phyloP scores from a whole-genome alignment of 139 green algal genomes.

The Picochlorum costavermella region DNA sequence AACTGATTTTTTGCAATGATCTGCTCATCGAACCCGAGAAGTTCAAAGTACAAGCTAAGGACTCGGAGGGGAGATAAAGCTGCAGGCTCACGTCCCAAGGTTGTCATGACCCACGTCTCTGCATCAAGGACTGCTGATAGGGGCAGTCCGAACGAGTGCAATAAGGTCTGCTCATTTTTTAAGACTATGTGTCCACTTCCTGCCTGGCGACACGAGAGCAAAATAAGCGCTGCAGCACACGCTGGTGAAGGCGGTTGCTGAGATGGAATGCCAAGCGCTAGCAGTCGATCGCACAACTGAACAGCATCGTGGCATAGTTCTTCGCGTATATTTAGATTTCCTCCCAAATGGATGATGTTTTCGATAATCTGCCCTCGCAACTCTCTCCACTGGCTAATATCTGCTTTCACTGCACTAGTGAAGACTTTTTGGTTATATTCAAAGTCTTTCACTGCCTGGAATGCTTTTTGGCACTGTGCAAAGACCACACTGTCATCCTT shows the following conservation, averaged over 20 bases:
- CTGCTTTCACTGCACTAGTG: not conserved
- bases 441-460: conserved; percentile 57
- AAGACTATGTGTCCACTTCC: conserved; percentile 12
- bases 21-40: conserved; percentile 40
- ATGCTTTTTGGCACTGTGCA: conserved; percentile 34
- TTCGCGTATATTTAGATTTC: conserved; percentile 16
- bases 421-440: conserved; percentile 44
- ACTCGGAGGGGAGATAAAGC: conserved; percentile 60
- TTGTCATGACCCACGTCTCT: conserved; percentile 30
- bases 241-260: conserved; percentile 5
- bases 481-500: conserved; percentile 21
- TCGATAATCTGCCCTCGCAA: conserved; percentile 10
- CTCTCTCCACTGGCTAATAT: not conserved
- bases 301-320: conserved; percentile 31
- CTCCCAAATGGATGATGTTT: conserved; percentile 15
- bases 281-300: conserved; percentile 27
- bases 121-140: conserved; percentile 28
- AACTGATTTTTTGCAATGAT: conserved; percentile 11
- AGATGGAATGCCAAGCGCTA: not conserved
- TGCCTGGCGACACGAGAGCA: conserved; percentile 20
- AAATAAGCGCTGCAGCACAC: conserved; percentile 18
- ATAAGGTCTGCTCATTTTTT: not conserved
- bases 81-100: conserved; percentile 37
- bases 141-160: conserved; percentile 13
- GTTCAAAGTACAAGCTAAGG: conserved; percentile 71